Evolutionary conservation across 208 protist species (phyloP).

Genomic region (Wallacemonas sp.): DNA sequence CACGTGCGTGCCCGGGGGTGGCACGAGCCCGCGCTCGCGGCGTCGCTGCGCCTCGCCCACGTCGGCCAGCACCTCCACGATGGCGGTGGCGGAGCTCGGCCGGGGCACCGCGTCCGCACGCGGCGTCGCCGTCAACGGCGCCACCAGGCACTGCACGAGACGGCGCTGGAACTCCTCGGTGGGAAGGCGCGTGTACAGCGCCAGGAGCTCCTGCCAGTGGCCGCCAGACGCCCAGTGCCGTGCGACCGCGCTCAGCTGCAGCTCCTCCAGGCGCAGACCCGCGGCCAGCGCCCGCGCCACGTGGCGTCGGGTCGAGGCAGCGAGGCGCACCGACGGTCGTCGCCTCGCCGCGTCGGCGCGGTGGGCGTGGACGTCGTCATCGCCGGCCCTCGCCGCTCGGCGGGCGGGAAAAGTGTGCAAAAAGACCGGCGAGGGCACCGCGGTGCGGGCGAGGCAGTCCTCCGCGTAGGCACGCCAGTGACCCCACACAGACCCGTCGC

Average conservation of each 20-base stretch:
- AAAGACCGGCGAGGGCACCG: constrained; percentile 22
- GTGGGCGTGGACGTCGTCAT: background rate
- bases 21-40: constrained; percentile 1
- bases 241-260: constrained; percentile 57
- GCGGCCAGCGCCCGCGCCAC: constrained; percentile 50
- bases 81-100: constrained; percentile 16
- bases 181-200: constrained; percentile 54
- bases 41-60: background rate
- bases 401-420: constrained; percentile 21
- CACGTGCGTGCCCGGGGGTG: constrained; percentile 24
- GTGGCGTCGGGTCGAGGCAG: constrained; percentile 17
- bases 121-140: constrained; percentile 4
- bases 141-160: constrained; percentile 40
- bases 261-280: constrained; percentile 58
- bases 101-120: constrained; percentile 1
- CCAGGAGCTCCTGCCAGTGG: constrained; percentile 50
- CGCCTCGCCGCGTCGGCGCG: background rate
- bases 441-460: constrained; percentile 45
- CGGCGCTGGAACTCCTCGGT: constrained; percentile 60
- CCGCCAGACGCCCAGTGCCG: constrained; percentile 48
- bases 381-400: too few species aligned
- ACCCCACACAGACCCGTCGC: too few species aligned
- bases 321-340: constrained; percentile 13
- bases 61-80: constrained; percentile 2
- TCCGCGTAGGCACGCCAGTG: constrained; percentile 15